Evolutionary conservation across 805 yeast species (phyloP).

Genomic region (Saturnispora ahearnii): DNA sequence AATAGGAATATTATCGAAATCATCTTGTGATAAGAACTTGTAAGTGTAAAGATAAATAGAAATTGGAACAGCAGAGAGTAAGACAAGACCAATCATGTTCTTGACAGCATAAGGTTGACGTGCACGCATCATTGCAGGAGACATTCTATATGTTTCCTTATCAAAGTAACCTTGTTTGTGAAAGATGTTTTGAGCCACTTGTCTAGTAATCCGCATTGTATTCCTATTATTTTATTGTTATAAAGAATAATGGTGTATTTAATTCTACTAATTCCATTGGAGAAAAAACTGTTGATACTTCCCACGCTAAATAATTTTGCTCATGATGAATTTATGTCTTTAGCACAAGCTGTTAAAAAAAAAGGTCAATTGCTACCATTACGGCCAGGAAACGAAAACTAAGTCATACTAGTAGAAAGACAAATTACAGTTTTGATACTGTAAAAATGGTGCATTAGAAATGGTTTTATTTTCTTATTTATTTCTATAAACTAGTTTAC

Average conservation of each 20-base stretch:
- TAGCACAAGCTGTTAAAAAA: too few species aligned
- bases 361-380: too few species aligned
- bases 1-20: slow-evolving; percentile 84
- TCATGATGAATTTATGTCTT: too few species aligned
- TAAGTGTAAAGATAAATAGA: slow-evolving; percentile 63
- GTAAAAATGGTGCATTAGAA: too few species aligned
- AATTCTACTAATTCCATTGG: neutral
- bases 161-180: slow-evolving; percentile 29
- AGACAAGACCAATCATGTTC: slow-evolving; percentile 55
- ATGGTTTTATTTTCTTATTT: too few species aligned
- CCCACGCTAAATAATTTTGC: too few species aligned
- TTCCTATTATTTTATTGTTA: neutral
- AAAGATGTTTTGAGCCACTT: slow-evolving; percentile 11
- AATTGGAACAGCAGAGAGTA: slow-evolving; percentile 54
- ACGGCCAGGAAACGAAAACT: too few species aligned
- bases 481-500: too few species aligned
- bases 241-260: neutral
- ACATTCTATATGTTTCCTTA: slow-evolving; percentile 54
- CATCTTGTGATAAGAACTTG: slow-evolving; percentile 61
- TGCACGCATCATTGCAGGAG: slow-evolving; percentile 89
- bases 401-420: too few species aligned
- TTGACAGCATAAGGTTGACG: slow-evolving; percentile 77
- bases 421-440: too few species aligned
- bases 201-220: slow-evolving; percentile 6
- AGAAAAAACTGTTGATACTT: neutral